These are phyloP conservation scores for Euphorbia tirucalli DNA, from an alignment of 345 rosid species.

Conservation along the genomic window DNA sequence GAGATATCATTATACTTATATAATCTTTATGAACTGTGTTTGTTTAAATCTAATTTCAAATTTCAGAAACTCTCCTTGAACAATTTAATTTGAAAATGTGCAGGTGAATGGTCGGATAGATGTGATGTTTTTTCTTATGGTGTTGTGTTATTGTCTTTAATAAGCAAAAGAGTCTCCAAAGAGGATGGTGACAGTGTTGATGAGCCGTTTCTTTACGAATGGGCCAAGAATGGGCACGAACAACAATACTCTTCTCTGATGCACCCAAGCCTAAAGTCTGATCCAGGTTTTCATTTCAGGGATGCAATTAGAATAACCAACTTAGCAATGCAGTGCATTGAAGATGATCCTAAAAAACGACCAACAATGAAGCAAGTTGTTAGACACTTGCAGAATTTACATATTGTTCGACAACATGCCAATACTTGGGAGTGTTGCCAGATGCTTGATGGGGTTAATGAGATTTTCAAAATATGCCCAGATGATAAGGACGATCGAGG, in stretches of 20 bases:
- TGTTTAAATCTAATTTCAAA: too few species aligned
- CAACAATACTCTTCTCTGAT: neutral
- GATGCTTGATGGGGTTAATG: neutral
- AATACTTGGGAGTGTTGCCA: neutral
- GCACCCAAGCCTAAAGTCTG: neutral
- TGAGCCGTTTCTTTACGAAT: too few species aligned
- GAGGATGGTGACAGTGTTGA: neutral
- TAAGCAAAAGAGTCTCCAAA: neutral
- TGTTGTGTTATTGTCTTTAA: neutral
- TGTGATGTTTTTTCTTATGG: constrained; percentile 2
- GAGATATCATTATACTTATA: too few species aligned
- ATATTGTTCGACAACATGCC: neutral
- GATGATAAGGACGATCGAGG: too few species aligned
- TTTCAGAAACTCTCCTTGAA: neutral
- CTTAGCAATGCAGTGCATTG: neutral
- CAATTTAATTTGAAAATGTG: neutral
- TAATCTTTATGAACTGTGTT: too few species aligned
- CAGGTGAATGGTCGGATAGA: neutral
- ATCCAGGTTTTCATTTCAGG: neutral
- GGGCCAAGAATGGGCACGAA: neutral
- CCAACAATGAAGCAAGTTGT: constrained; percentile 2
- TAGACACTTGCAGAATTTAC: neutral
- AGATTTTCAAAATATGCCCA: too few species aligned
- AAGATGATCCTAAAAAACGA: neutral
- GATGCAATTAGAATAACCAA: constrained; percentile 4